phyloP scores from a whole-genome alignment of 2,329 filamentous ascomycete genomes.

The Talaromyces verruculosus region DNA sequence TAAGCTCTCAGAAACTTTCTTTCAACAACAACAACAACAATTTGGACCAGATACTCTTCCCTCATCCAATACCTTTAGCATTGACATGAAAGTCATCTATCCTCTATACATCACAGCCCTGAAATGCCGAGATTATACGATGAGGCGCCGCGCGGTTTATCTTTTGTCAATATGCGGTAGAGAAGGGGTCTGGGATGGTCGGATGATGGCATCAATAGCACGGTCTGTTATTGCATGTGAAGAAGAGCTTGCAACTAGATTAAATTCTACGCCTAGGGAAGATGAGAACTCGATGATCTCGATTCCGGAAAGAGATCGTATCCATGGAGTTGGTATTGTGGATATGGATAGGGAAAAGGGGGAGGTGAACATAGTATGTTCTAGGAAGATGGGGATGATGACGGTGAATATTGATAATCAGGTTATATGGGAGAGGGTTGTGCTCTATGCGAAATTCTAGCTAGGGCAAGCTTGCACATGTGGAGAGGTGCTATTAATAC shows the following conservation, averaged over 20 bases:
- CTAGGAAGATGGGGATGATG: neutral
- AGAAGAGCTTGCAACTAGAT: neutral
- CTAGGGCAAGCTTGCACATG: neutral
- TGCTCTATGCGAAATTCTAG: neutral
- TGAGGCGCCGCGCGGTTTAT: neutral
- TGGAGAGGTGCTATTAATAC: neutral
- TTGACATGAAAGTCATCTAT: constrained; percentile 11
- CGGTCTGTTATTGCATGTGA: neutral
- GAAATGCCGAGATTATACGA: constrained; percentile 4
- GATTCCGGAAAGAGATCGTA: neutral
- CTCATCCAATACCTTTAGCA: neutral
- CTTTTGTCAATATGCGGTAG: constrained; percentile 1
- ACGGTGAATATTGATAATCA: neutral
- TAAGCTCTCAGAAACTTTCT: neutral
- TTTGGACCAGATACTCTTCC: neutral
- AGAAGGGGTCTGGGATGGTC: constrained; percentile 15
- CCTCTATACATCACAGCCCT: constrained; percentile 10
- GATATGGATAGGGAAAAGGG: constrained; percentile 1
- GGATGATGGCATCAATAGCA: constrained; percentile 11
- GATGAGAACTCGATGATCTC: neutral
- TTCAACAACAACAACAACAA: neutral
- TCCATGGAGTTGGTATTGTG: constrained; percentile 9
- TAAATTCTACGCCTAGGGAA: neutral
- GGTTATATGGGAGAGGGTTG: neutral
- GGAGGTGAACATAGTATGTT: neutral